Percentiles rank a stretch among this genome's conserved stretches.
Conservation (phyloP, 139 green algal species). For the Limnomonas spitsbergensis region DNA sequence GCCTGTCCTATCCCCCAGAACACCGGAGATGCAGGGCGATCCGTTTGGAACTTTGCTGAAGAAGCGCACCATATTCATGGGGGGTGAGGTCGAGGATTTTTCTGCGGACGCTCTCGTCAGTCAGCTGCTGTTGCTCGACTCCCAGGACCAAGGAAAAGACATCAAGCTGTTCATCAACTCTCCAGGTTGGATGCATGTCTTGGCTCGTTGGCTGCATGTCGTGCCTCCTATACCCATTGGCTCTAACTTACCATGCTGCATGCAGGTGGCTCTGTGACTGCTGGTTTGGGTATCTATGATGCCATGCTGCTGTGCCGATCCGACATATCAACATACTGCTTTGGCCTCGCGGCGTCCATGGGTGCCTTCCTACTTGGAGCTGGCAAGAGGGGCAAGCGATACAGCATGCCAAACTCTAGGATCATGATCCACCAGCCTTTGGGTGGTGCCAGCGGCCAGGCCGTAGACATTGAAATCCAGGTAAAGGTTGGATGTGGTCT, state of each 20-base stretch:
- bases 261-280: constrained; percentile 89
- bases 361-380: constrained; percentile 95
- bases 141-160: constrained; percentile 89
- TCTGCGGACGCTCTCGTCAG: constrained; percentile 90
- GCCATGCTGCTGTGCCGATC: constrained; percentile 85
- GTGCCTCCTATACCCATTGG: not conserved
- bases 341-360: constrained; percentile 98
- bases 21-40: constrained; percentile 78
- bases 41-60: constrained; percentile 89
- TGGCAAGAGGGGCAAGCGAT: constrained; percentile 83
- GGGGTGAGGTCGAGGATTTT: constrained; percentile 94
- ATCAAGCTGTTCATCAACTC: constrained; percentile 99
- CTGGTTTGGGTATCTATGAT: constrained; percentile 98
- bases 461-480: constrained; percentile 85
- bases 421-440: constrained; percentile 99
- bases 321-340: constrained; percentile 91
- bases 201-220: too few relatives aligned
- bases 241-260: not conserved
- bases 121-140: constrained; percentile 95
- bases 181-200: constrained; percentile 57
- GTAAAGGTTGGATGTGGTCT: too few relatives aligned
- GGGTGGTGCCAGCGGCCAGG: constrained; percentile 84
- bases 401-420: constrained; percentile 95
- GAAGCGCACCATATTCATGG: constrained; percentile 94
- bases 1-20: constrained; percentile 57